Percentiles rank a stretch among this genome's conserved stretches.
These are phyloP conservation scores for Chenopodium quinoa DNA, from an alignment of 148 eudicot species.

Conservation along the genomic window DNA sequence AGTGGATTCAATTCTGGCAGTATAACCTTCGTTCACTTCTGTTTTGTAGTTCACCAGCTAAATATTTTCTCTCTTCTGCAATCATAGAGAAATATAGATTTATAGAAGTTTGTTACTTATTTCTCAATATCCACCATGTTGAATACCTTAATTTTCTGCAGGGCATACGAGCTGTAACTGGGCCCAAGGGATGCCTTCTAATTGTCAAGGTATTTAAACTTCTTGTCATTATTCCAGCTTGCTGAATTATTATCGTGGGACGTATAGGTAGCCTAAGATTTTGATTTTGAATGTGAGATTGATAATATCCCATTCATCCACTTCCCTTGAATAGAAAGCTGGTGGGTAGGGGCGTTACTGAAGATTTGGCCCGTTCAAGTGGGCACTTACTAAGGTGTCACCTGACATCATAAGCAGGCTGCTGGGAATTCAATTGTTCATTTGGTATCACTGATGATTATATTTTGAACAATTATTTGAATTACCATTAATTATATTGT, in stretches of 20 bases:
- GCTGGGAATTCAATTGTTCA: no score
- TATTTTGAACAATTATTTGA: no score
- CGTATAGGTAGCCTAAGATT: background rate
- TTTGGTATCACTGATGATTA: no score
- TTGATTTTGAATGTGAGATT: background rate
- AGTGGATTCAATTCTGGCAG: conserved; percentile 84
- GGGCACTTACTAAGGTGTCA: no score
- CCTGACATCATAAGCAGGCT: no score
- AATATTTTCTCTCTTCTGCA: no score
- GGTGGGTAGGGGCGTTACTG: no score
- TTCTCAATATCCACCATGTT: background rate
- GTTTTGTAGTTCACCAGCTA: background rate
- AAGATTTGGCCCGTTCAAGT: no score
- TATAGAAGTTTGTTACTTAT: background rate
- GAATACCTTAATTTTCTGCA: conserved; percentile 25
- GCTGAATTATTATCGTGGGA: background rate
- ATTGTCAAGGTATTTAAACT: conserved; percentile 72
- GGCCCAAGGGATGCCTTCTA: conserved; percentile 85
- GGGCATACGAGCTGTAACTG: conserved; percentile 98
- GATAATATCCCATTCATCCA: background rate
- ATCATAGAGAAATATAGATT: background rate
- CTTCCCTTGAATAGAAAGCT: background rate
- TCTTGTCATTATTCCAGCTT: background rate
- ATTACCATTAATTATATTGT: no score
- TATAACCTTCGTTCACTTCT: conserved; percentile 32